Conservation (phyloP, 345 rosid genomes). For the Theobroma cacao region DNA sequence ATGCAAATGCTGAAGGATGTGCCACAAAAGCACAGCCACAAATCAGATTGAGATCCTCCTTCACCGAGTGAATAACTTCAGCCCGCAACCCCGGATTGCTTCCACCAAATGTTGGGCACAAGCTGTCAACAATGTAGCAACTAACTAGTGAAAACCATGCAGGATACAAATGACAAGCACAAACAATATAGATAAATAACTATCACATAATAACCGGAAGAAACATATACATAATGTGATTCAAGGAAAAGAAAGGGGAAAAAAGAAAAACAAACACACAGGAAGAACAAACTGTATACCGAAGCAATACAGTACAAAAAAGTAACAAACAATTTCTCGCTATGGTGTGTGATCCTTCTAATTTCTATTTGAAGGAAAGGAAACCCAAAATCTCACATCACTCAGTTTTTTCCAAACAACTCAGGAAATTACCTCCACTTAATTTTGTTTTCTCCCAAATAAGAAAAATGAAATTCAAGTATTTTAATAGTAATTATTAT, state of each 20-base stretch:
- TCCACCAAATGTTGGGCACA: slow-evolving; percentile 87
- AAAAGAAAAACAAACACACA: background rate
- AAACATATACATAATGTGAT: background rate
- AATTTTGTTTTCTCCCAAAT: background rate
- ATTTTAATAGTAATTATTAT: background rate
- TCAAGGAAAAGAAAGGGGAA: background rate
- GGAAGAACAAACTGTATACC: background rate
- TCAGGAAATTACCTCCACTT: background rate
- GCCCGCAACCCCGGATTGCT: slow-evolving; percentile 82
- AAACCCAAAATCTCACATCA: background rate
- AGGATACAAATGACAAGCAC: background rate
- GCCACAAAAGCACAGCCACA: slow-evolving; percentile 62
- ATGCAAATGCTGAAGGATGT: slow-evolving; percentile 79
- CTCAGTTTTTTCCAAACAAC: background rate
- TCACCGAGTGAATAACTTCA: slow-evolving; percentile 76
- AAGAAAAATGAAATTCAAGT: background rate
- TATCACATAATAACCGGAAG: background rate
- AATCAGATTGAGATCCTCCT: slow-evolving; percentile 69
- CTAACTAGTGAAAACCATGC: background rate
- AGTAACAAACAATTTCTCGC: background rate
- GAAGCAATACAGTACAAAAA: background rate
- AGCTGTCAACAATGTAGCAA: slow-evolving; percentile 32
- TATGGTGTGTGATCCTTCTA: background rate
- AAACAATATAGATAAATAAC: background rate
- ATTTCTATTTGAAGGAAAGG: background rate